Evolutionary conservation across 2,329 filamentous ascomycete species (phyloP), one percentile per base, ranked within the genome.

Genomic region (Pseudogymnoascus sp.): DNA sequence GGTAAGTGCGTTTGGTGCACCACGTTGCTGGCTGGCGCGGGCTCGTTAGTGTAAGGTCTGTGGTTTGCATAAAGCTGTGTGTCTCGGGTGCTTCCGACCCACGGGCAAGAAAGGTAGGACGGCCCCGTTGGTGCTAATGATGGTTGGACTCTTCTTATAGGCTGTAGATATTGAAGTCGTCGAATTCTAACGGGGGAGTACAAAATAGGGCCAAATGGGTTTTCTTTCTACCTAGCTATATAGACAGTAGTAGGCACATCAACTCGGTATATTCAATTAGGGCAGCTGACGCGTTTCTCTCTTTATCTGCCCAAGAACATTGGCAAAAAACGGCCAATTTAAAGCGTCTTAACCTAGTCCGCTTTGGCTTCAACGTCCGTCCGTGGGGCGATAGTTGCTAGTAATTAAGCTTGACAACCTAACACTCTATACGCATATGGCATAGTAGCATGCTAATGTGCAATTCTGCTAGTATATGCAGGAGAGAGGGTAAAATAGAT

Each of bases 381-480:
- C 25, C 11, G 25, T 56, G 50, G 5, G n/a, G 50, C 25, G 18
- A 33, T 56, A 56, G 25, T 33, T 16, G 50, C 50, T 56, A 33
- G 16, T 16, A 18, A 56, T 33, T 56, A 18, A 56, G 25, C 28
- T 56, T 56, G 50, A 18, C 25, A 56, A 18, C 25, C 5, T 31
- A 31, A 31, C 28, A 31, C 8, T 31, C 8, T 31, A 31, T 31
- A 31, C 28, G 28, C 2, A 31, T 31, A 31, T 31, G 11, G 7
- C 28, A 31, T 31, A 31, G 28, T 7, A 33, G 50, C 25, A 16
- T 12, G 12, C 50, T 56, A 33, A 56, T 56, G 50, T 56, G 50
- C 50, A 56, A 56, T 56, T 56, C 25, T 56, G 11, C 50, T 33
- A 33, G 50, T 56, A 56, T 33, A 56, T 56, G 50, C 50, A 56